A percentile compares a stretch with the other conserved stretches of the same genome.
phyloP scores from a whole-genome alignment of 2,329 filamentous ascomycete genomes.

The Mycosphaerella sp. region DNA sequence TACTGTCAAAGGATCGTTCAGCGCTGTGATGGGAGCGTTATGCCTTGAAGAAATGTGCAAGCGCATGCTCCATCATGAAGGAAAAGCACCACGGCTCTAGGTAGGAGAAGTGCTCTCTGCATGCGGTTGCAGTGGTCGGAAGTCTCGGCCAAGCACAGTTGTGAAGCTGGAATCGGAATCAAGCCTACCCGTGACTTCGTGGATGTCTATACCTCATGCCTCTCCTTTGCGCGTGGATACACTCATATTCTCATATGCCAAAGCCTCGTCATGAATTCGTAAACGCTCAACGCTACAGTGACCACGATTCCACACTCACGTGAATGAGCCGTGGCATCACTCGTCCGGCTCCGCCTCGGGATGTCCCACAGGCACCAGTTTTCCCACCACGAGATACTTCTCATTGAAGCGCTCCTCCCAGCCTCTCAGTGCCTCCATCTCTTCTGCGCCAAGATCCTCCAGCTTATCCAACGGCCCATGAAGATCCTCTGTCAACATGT shows the following conservation, averaged over 20 bases:
- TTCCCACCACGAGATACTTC: constrained; percentile 94
- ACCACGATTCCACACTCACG: neutral
- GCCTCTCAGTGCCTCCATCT: constrained; percentile 74
- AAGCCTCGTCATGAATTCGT: neutral
- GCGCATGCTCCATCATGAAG: no score
- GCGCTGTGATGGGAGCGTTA: neutral
- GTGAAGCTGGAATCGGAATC: neutral
- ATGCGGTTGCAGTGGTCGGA: neutral
- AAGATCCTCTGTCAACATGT: constrained; percentile 89
- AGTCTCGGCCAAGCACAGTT: neutral
- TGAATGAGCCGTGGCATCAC: neutral
- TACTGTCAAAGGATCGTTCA: neutral
- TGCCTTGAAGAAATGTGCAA: neutral
- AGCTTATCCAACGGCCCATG: constrained; percentile 75
- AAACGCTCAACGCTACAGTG: neutral
- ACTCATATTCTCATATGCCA: neutral
- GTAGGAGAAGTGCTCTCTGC: neutral
- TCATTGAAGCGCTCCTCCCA: constrained; percentile 93
- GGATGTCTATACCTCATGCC: neutral
- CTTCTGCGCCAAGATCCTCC: constrained; percentile 62
- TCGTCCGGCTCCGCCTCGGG: constrained; percentile 44
- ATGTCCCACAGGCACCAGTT: constrained; percentile 61
- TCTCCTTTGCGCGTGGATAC: neutral
- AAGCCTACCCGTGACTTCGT: neutral
- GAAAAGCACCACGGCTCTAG: neutral